Evolutionary conservation across 768 basidiomycete genomes (phyloP), one percentile per base, ranked within the genome.

Genomic region (Pseudohyphozyma bogoriensis): DNA sequence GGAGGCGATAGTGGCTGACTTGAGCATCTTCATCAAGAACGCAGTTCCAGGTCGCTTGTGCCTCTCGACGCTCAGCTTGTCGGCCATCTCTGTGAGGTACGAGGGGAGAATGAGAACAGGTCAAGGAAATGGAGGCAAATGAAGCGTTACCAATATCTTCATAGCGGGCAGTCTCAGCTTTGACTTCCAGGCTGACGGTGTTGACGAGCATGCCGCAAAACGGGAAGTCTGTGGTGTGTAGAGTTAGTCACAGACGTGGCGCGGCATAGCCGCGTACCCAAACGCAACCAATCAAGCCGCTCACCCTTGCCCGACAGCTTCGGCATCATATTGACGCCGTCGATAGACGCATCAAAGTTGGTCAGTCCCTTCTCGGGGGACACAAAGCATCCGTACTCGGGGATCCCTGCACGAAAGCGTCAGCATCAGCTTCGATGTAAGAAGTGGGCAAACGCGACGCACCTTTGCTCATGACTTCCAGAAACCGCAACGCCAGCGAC

Each of bases 381-480:
- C 54, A 97, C 85, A 71, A 82, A 87, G 63, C 91, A 96, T 0
- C 95, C 95, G 69, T 96, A 97, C 69, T 91, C 88, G 4, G 88
- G 87, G 64, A 93, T 89, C 1, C 92, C 89, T 71, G 46, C 6
- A n/a, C 2, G 28, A 33, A 45, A 37, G 6, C 18, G 37, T 26
- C 20, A 40, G 36, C 42, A 2, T 11, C 11, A n/a, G n/a, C 0
- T 3, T 6, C 22, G 16, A 5, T n/a, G 5, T 29, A 0, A 31
- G 26, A 20, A 11, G 8, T 24, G 10, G 31, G 7, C 36, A 15
- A 31, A 15, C 13, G 5, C 33, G 36, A 31, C 59, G 53, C 51
- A 83, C 87, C 90, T 72, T 79, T 71, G 29, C 80, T 77, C 89
- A 99, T 95, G 68, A 78, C 79, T 20, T 79, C 73, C 47, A 96